Base-by-base conservation (phyloP, 1,139 yeast genomes). In the Hanseniaspora gamundiae region DNA sequence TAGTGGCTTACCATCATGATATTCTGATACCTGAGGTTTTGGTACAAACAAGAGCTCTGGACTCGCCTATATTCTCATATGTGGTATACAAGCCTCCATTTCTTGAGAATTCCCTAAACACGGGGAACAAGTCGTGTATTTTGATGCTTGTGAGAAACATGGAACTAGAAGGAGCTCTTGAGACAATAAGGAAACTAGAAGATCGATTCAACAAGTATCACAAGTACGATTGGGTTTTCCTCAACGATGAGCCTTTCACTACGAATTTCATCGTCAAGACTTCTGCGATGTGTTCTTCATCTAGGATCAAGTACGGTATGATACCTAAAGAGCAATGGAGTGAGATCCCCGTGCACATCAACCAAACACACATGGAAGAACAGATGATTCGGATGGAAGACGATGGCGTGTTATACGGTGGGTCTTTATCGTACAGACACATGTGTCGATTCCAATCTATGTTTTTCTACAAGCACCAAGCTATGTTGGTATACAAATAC, bases 381-480 rank as follows among this genome's bases (percentile, higher is more conserved):
- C 64, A 68, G 47, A 64, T 85, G 44, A 62, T 71, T 17, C 59
- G 70, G 4, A 78, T 80, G 67, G 75, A 73, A 3, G 77, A 74
- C 43, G 60, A 78, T 13, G 69, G 70, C 2, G 77, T 91, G 7
- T 64, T 86, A 39, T 91, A 91, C 59, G 97, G 95, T 0, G 77
- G 72, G 48, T 70, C 85, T 17, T 70, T 69, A 49, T 80, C 94
- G 1, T 91, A 91, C 60, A 77, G 95, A 52, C 78, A 80, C 55
- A 80, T 80, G 88, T 80, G 88, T 57, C 71, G 88, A 9, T 84
- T 79, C 64, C 82, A 87, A 56, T 80, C 93, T 2, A 95, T 95
- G 0, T 77, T 67, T 55, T 88, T 88, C 62, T 86, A 74, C 63
- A 72, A 78, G 48, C 94, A 87, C 54, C 75, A 77, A 33, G 62